phyloP scores from a whole-genome alignment of 2,329 filamentous ascomycete species.

The Pseudocercospora musae region DNA sequence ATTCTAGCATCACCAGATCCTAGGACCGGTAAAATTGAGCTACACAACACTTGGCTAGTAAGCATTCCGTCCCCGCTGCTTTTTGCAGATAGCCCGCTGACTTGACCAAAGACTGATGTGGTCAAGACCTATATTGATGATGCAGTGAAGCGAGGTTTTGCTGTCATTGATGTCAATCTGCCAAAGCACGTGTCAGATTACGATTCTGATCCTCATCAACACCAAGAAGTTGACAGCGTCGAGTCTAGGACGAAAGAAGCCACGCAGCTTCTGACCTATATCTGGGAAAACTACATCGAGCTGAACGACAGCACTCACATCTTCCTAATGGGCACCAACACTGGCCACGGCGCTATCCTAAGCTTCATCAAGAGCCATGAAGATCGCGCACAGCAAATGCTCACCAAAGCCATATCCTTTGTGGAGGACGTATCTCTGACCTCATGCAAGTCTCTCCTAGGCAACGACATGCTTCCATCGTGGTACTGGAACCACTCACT shows the following conservation, averaged over 20 bases:
- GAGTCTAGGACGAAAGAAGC: slow-evolving; percentile 44
- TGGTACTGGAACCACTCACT: slow-evolving; percentile 85
- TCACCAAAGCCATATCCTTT: slow-evolving; percentile 76
- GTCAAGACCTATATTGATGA: slow-evolving; percentile 79
- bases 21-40: slow-evolving; percentile 65
- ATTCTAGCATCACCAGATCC: slow-evolving; percentile 43
- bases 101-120: slow-evolving; percentile 66
- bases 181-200: slow-evolving; percentile 70
- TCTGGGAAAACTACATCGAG: slow-evolving; percentile 98
- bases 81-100: slow-evolving; percentile 40
- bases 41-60: slow-evolving; percentile 87
- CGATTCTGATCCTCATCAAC: slow-evolving; percentile 35
- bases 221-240: slow-evolving; percentile 48
- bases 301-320: slow-evolving; percentile 67
- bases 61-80: slow-evolving; percentile 42
- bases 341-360: slow-evolving; percentile 79
- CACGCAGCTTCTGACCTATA: slow-evolving; percentile 73
- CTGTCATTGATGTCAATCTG: slow-evolving; percentile 87
- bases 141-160: slow-evolving; percentile 73
- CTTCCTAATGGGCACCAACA: slow-evolving; percentile 84
- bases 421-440: slow-evolving; percentile 71
- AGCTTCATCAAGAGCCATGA: slow-evolving; percentile 70
- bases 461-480: slow-evolving; percentile 68
- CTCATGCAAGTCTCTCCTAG: slow-evolving; percentile 58
- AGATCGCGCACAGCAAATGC: slow-evolving; percentile 61